Evolutionary conservation across 768 basidiomycete species (phyloP), one percentile per base, ranked within the genome.

Genomic region (Tremella mesenterica): DNA sequence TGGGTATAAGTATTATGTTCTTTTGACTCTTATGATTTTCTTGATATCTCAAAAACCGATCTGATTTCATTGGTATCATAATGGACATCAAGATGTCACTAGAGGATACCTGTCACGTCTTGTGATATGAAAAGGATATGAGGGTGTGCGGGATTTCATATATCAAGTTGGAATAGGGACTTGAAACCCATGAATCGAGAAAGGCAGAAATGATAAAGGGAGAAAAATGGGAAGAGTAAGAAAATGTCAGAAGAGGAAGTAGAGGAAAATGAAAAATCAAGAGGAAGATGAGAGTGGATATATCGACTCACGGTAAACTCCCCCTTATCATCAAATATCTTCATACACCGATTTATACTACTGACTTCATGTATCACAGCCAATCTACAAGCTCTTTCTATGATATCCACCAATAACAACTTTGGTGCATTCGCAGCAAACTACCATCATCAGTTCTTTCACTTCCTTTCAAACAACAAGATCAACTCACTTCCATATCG

Each of bases 281-380:
- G 34, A 12, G 18, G 18, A 36, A 18, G 12, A 18, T 36, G 34
- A 18, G 12, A 36, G 13, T 21, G 8, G 34, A 4, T 21, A 26
- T 26, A 36, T 20, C 4, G 18, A 64, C 66, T 69, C 53, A 70
- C 71, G 29, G 69, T 72, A 44, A 70, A 73, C 36, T 66, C 56
- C 41, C 71, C 71, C 60, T 68, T 67, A 56, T 73, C 69, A 41
- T 63, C 58, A 52, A 67, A 73, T 28, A 70, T 60, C 61, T 70
- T 69, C 64, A 70, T 65, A 74, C 89, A 93, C 49, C 92, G 84
- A 3, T 79, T 79, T 67, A 99, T 93, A 14, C 85, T 84, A 4
- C 85, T 81, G 50, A 97, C 88, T 73, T 96, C 86, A 49, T 90
- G 87, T 53, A 99, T 77, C 59, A 97, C 78, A 1, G 89, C 86